Base-by-base conservation (phyloP, 805 yeast species). In the Candida schatavii region DNA sequence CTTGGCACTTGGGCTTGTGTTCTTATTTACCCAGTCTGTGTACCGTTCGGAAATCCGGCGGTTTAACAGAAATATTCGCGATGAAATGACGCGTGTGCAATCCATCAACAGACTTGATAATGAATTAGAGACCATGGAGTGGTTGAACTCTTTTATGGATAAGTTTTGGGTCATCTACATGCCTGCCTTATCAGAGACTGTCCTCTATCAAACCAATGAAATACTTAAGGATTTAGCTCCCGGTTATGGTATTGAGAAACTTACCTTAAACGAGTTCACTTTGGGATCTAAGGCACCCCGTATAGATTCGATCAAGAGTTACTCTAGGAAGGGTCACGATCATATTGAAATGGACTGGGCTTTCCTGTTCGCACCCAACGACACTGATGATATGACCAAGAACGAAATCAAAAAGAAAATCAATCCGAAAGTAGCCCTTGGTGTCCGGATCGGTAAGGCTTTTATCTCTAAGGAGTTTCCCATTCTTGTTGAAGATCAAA, bases 161-260 rank as follows among this genome's bases (percentile, higher is more conserved):
- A 86, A 86, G 62, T 85, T 86, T 56, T 86, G 95, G 95, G 86
- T 85, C 43, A 84, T 86, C 46, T 86, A 86, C 55, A 86, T 86
- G 95, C 91, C 93, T 25, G 88, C 86, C 0, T 68, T 86, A 39
- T 81, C 89, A 5, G 88, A 84, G 50, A 81, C 79, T 63, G 95
- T 86, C 19, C 72, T 80, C 60, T 76, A 74, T 37, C 77, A 75
- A 53, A 85, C 88, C n/a, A 85, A 84, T 52, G 81, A 78, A 19
- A 70, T 75, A 14, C 64, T 86, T 56, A 78, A 80, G 36, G 89
- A 79, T 54, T 78, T 80, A 46, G 88, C 85, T 3, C 91, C 95
- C 11, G 95, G 95, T 21, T 81, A 79, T 54, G 93, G 93, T 58
- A 85, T 86, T 54, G 90, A 85, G 44, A 83, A 81, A 4, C 58